phyloP scores from a whole-genome alignment of 345 rosid species.

The Bruguiera gymnorhiza region DNA sequence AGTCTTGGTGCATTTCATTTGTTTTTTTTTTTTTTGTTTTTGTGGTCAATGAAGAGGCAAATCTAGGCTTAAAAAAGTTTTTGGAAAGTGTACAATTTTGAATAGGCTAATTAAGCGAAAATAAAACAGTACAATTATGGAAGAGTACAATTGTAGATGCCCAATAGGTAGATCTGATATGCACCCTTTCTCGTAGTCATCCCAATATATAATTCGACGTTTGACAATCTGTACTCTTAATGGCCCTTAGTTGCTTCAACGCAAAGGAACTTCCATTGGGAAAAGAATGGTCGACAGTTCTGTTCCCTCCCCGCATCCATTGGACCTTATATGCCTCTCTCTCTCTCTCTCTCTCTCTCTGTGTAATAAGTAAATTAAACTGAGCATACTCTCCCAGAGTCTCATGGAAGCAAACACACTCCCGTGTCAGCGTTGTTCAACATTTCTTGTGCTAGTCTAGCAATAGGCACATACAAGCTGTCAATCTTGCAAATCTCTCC shows the following conservation, averaged over 20 bases:
- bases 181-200: too few species aligned
- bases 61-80: too few species aligned
- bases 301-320: slow-evolving; percentile 43
- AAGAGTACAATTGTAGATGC: not conserved
- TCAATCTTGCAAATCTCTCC: slow-evolving; percentile 10
- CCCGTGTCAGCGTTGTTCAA: slow-evolving; percentile 18
- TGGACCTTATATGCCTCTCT: slow-evolving; percentile 23
- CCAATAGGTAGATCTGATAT: not conserved
- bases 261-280: slow-evolving; percentile 58
- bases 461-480: slow-evolving; percentile 20
- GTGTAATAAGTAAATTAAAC: not conserved
- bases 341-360: slow-evolving; percentile 12
- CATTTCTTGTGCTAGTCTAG: slow-evolving; percentile 18
- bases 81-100: too few species aligned
- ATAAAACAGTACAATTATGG: not conserved
- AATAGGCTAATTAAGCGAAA: too few species aligned
- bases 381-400: slow-evolving; percentile 11
- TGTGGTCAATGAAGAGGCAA: too few species aligned
- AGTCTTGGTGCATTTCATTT: too few species aligned
- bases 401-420: slow-evolving; percentile 36
- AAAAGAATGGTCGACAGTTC: slow-evolving; percentile 28
- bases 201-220: slow-evolving; percentile 20
- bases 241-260: slow-evolving; percentile 55
- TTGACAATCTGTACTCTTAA: slow-evolving; percentile 49
- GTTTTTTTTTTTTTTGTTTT: too few species aligned